Evolutionary conservation across 495 filamentous ascomycete species (phyloP).

Genomic region (Tuber brumale): DNA sequence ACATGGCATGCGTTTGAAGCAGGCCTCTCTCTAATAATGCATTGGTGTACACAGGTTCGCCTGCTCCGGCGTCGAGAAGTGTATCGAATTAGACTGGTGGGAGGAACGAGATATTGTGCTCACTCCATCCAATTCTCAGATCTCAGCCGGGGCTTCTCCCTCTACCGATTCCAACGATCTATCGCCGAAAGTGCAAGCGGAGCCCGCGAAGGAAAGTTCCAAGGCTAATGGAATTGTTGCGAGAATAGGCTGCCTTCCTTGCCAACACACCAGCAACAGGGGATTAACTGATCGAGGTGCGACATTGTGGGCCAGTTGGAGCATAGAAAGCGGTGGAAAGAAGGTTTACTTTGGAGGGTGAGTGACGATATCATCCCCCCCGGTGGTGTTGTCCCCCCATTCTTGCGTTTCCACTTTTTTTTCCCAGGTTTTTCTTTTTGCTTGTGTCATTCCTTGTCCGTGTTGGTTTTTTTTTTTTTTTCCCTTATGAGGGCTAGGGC

Average conservation of each 20-base stretch:
- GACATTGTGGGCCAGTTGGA: slow-evolving; percentile 88
- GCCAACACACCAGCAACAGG: slow-evolving; percentile 74
- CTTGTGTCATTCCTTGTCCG: slow-evolving; percentile 6
- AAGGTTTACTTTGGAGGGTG: slow-evolving; percentile 49
- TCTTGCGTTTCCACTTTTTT: slow-evolving; percentile 7
- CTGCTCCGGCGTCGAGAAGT: slow-evolving; percentile 57
- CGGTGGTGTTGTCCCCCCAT: slow-evolving; percentile 8
- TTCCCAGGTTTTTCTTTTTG: slow-evolving; percentile 17
- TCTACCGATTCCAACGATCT: slow-evolving; percentile 31
- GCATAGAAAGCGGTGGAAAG: slow-evolving; percentile 65
- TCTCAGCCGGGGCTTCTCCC: slow-evolving; percentile 20
- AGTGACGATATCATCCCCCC: slow-evolving; percentile 21
- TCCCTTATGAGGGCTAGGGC: neutral
- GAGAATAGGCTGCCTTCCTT: slow-evolving; percentile 73
- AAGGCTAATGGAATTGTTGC: slow-evolving; percentile 54
- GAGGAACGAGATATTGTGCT: slow-evolving; percentile 68
- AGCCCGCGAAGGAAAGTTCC: slow-evolving; percentile 18
- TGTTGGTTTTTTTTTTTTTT: slow-evolving; percentile 13
- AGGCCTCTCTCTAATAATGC: neutral
- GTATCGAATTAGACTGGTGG: slow-evolving; percentile 97
- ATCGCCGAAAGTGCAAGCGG: slow-evolving; percentile 21
- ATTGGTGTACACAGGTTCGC: slow-evolving; percentile 45
- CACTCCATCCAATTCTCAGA: slow-evolving; percentile 44
- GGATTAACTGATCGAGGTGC: slow-evolving; percentile 58
- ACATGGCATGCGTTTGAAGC: neutral